A percentile compares a stretch with the other conserved stretches of the same genome.
Evolutionary conservation across 2,329 filamentous ascomycete species (phyloP).

Genomic region (Aspergillus fijiensis): DNA sequence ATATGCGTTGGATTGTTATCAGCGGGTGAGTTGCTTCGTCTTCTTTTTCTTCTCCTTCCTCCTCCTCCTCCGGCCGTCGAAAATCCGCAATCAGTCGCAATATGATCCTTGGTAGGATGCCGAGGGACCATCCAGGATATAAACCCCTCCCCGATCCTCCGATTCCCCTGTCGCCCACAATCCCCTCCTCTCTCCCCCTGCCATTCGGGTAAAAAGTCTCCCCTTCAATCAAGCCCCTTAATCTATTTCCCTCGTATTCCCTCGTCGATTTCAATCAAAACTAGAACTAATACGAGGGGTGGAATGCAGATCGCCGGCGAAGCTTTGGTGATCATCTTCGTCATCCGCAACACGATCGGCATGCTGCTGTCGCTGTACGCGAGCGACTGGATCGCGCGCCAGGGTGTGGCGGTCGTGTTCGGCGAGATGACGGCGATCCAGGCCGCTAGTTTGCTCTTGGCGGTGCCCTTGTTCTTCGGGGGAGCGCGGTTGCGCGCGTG

Average conservation of each 20-base stretch:
- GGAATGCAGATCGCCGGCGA: slow-evolving; percentile 24
- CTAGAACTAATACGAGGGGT: not conserved
- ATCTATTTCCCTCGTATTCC: too few species aligned
- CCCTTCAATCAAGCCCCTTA: not conserved
- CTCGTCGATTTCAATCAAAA: not conserved
- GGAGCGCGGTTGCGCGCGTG: slow-evolving; percentile 18
- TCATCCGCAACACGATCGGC: slow-evolving; percentile 29
- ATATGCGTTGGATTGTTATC: slow-evolving; percentile 27
- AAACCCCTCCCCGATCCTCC: too few species aligned
- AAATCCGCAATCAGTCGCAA: too few species aligned
- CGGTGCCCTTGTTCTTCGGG: slow-evolving; percentile 25
- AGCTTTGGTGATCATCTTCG: slow-evolving; percentile 28
- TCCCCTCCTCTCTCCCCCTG: too few species aligned
- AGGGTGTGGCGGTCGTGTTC: slow-evolving; percentile 24
- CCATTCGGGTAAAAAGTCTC: too few species aligned
- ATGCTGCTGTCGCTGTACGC: slow-evolving; percentile 29
- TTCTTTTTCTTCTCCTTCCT: not conserved
- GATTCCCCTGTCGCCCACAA: too few species aligned
- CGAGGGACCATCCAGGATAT: too few species aligned
- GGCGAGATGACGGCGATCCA: slow-evolving; percentile 30
- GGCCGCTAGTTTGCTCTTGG: slow-evolving; percentile 21
- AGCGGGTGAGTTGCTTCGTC: slow-evolving; percentile 17
- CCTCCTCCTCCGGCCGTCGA: too few species aligned
- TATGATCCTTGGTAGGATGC: too few species aligned
- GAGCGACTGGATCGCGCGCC: slow-evolving; percentile 25